Conservation (phyloP, 805 yeast species). For the Starmera amethionina region DNA sequence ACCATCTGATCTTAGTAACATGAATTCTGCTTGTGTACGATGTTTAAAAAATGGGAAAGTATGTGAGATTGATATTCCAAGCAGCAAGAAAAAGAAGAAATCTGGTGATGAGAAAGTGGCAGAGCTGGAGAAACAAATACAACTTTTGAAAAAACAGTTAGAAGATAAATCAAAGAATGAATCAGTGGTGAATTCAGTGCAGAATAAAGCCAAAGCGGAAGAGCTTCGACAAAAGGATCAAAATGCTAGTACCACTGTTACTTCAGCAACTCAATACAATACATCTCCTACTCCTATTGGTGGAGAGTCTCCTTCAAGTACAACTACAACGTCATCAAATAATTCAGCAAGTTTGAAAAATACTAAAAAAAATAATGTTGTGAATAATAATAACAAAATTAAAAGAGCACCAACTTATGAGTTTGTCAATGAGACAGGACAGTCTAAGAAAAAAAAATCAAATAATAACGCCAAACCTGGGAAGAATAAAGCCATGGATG, state of each 20-base stretch:
- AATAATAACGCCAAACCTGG: constrained; percentile 18
- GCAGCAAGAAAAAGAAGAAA: constrained; percentile 35
- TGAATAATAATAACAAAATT: constrained; percentile 1
- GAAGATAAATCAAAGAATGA: not conserved
- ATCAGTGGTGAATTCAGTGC: no score
- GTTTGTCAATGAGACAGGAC: constrained; percentile 4
- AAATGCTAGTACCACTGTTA: not conserved
- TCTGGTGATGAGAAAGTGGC: constrained; percentile 21
- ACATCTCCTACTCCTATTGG: constrained; percentile 1
- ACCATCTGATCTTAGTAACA: constrained; percentile 51
- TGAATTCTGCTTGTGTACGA: constrained; percentile 60
- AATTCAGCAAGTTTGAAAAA: not conserved
- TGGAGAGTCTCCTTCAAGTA: constrained; percentile 1
- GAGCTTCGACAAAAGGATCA: not conserved
- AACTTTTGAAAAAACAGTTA: constrained; percentile 13
- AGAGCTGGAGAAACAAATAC: constrained; percentile 22
- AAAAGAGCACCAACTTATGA: constrained; percentile 1
- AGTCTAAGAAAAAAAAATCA: constrained; percentile 5
- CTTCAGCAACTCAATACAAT: not conserved
- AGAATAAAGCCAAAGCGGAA: not conserved
- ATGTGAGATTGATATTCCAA: constrained; percentile 59
- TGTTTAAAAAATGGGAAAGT: constrained; percentile 53
- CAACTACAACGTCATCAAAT: not conserved
- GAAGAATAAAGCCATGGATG: constrained; percentile 20
- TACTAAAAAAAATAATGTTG: constrained; percentile 3